Evolutionary conservation across 371 early-diverging fungal genomes (phyloP).

Genomic region (Haplosporangium sp.): DNA sequence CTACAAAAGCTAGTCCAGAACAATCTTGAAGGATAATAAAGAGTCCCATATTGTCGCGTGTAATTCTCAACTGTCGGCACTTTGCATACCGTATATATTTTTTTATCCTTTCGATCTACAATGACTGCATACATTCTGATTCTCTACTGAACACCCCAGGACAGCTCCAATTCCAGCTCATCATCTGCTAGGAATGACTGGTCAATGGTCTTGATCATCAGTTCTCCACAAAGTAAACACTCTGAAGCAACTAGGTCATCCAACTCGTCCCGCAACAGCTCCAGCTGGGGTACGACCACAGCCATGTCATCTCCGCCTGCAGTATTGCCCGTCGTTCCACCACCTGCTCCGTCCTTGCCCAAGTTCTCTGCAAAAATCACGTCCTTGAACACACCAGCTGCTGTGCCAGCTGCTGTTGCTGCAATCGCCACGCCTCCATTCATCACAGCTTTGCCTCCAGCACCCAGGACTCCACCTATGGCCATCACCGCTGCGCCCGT

Average conservation of each 20-base stretch:
- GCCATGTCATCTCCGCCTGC: slow-evolving; percentile 56
- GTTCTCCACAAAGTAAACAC: slow-evolving; percentile 89
- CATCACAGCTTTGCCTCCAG: slow-evolving; percentile 50
- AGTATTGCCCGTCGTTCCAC: slow-evolving; percentile 3
- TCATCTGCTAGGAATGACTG: slow-evolving; percentile 74
- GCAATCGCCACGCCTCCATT: slow-evolving; percentile 53
- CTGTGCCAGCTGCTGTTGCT: slow-evolving; percentile 47
- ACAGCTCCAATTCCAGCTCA: slow-evolving; percentile 61
- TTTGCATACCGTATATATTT: no score
- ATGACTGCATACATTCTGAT: neutral
- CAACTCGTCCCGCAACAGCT: slow-evolving; percentile 72
- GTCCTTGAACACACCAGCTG: slow-evolving; percentile 58
- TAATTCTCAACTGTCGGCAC: no score
- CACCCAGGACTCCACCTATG: slow-evolving; percentile 51
- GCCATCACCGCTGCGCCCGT: slow-evolving; percentile 54
- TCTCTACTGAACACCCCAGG: slow-evolving; percentile 67
- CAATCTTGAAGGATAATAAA: neutral
- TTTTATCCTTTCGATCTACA: no score
- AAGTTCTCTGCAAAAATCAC: slow-evolving; percentile 54
- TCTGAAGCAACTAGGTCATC: slow-evolving; percentile 87
- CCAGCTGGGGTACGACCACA: slow-evolving; percentile 55
- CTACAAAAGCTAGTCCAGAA: slow-evolving; percentile 6
- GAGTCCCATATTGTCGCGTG: no score
- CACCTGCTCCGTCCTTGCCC: slow-evolving; percentile 22
- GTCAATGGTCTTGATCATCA: slow-evolving; percentile 86